Conservation (phyloP, 202 grass and related monocot genomes). For the Musa balbisiana region DNA sequence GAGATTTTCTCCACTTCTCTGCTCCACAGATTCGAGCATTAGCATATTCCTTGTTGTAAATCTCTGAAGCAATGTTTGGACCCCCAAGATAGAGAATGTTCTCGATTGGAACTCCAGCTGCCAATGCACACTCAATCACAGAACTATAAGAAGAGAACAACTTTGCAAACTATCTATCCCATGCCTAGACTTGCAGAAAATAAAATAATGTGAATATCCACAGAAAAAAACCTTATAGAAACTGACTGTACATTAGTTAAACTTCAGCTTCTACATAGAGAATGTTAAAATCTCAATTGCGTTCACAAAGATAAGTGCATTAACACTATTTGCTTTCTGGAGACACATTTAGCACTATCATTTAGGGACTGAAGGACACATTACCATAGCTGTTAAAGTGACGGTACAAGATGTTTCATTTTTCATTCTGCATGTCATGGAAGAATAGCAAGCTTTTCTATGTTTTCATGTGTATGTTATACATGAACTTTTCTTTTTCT, state of each 20-base stretch:
- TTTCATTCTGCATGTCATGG: too few species aligned
- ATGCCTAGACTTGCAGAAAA: background rate
- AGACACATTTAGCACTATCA: background rate
- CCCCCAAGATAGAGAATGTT: slow-evolving; percentile 98
- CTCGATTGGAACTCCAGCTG: slow-evolving; percentile 64
- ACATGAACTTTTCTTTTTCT: too few species aligned
- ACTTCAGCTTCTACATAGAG: background rate
- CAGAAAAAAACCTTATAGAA: background rate
- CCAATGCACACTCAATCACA: background rate
- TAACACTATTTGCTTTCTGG: background rate
- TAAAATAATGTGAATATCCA: background rate
- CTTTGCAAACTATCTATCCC: background rate
- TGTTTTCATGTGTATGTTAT: too few species aligned
- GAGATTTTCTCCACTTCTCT: slow-evolving; percentile 74
- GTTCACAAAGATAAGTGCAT: background rate
- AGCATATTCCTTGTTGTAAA: slow-evolving; percentile 99
- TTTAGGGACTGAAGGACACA: background rate
- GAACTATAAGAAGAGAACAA: background rate
- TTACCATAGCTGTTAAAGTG: too few species aligned
- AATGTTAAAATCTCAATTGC: background rate
- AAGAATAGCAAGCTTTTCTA: too few species aligned
- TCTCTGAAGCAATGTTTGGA: slow-evolving; percentile 89
- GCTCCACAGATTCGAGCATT: slow-evolving; percentile 94
- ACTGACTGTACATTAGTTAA: background rate
- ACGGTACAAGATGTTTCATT: too few species aligned